phyloP scores from a whole-genome alignment of 179 eudicot genomes.

The Silene noctiflora region DNA sequence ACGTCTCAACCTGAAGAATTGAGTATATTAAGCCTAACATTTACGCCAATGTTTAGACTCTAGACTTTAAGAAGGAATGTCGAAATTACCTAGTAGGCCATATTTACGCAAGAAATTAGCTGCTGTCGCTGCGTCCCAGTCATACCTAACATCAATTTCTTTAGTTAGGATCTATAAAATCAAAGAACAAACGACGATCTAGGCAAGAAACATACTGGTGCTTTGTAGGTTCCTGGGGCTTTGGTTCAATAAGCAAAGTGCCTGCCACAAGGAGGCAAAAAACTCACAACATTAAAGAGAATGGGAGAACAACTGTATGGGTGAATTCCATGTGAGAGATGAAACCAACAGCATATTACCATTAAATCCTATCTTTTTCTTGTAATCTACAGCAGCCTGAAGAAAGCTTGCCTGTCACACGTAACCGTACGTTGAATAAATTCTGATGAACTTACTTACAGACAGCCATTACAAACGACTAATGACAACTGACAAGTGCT shows the following conservation, averaged over 20 bases:
- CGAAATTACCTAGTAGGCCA: constrained; percentile 66
- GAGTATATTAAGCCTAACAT: too few species aligned
- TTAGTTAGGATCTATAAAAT: constrained; percentile 17
- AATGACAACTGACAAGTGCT: background rate
- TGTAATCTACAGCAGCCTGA: constrained; percentile 78
- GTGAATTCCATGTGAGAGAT: constrained; percentile 1
- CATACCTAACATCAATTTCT: constrained; percentile 58
- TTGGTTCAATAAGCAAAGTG: constrained; percentile 87
- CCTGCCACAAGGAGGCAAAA: constrained; percentile 39
- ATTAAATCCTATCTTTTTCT: constrained; percentile 95
- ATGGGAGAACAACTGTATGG: background rate
- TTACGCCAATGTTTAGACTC: too few species aligned
- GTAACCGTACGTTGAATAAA: background rate
- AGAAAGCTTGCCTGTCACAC: constrained; percentile 76
- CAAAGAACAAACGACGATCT: background rate
- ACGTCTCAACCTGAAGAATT: too few species aligned
- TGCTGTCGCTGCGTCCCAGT: constrained; percentile 98
- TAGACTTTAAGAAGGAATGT: background rate
- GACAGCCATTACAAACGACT: background rate
- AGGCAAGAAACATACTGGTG: constrained; percentile 66
- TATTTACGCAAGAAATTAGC: constrained; percentile 95
- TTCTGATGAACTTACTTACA: background rate
- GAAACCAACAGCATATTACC: constrained; percentile 41
- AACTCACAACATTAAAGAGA: constrained; percentile 6
- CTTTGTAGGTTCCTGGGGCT: constrained; percentile 97